Percentiles rank a stretch among this genome's conserved stretches.
Evolutionary conservation across 2,329 filamentous ascomycete species (phyloP).

Genomic region (Geosmithia putterillii): DNA sequence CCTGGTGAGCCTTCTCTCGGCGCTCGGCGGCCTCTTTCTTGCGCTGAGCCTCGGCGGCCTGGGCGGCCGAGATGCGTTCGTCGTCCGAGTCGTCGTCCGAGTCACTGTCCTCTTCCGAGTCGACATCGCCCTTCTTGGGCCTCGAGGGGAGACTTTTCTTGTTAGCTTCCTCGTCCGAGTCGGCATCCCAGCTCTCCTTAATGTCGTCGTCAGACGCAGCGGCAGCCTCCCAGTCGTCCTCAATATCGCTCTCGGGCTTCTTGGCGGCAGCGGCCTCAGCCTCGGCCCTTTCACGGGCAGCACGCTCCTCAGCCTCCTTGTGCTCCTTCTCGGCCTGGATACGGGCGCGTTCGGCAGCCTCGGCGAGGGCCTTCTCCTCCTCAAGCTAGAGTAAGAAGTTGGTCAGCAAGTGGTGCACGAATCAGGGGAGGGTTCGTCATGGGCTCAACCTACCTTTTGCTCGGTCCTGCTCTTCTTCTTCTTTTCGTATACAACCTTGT

Average conservation of each 20-base stretch:
- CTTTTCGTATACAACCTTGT: constrained; percentile 62
- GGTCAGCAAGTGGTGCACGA: background rate
- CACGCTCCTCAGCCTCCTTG: constrained; percentile 50
- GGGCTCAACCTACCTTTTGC: constrained; percentile 32
- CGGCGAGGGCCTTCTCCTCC: constrained; percentile 66
- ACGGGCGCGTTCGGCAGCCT: constrained; percentile 62
- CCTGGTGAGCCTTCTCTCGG: constrained; percentile 81
- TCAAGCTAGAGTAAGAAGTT: constrained; percentile 37
- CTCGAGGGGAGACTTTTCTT: constrained; percentile 4
- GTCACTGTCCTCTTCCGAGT: constrained; percentile 32
- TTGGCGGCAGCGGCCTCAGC: constrained; percentile 43
- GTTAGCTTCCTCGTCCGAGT: constrained; percentile 46
- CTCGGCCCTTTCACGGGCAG: constrained; percentile 42
- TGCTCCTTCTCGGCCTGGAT: constrained; percentile 55
- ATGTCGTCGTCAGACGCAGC: constrained; percentile 67
- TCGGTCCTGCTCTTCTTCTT: constrained; percentile 58
- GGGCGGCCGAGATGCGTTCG: constrained; percentile 61
- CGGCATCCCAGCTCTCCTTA: constrained; percentile 93
- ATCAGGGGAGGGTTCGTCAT: constrained; percentile 1
- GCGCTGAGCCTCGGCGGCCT: constrained; percentile 59
- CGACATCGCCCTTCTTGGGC: constrained; percentile 15
- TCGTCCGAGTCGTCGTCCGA: constrained; percentile 14
- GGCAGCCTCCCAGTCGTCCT: constrained; percentile 82
- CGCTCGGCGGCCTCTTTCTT: constrained; percentile 85
- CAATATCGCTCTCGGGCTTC: constrained; percentile 45